Percentiles rank a stretch among this genome's conserved stretches.
These are phyloP conservation scores for Entelexis sorbosivorans DNA, from an alignment of 1,139 yeast species.

Conservation along the genomic window DNA sequence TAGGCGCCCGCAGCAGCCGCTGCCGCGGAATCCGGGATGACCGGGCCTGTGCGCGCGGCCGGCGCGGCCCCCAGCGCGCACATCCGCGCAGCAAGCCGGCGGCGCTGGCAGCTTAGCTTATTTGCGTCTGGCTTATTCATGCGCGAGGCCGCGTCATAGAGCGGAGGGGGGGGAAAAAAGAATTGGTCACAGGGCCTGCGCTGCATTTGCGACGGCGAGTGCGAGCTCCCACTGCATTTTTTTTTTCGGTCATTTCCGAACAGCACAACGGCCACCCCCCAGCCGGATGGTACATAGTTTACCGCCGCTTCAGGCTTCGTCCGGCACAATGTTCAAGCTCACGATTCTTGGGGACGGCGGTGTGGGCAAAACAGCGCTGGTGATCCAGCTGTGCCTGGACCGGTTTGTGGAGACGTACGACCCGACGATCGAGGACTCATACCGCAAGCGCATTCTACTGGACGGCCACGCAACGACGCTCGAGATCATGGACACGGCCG, in stretches of 20 bases:
- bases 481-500: slow-evolving; percentile 94
- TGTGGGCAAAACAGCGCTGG: slow-evolving; percentile 92
- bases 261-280: background rate
- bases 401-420: slow-evolving; percentile 94
- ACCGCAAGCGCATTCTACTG: slow-evolving; percentile 80
- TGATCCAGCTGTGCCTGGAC: slow-evolving; percentile 53
- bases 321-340: slow-evolving; percentile 46
- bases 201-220: background rate
- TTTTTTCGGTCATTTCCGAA: background rate
- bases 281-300: background rate
- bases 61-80: too few relatives aligned
- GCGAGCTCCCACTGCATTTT: background rate
- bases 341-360: slow-evolving; percentile 98
- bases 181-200: slow-evolving; percentile 2
- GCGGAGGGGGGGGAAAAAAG: background rate
- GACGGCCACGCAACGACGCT: slow-evolving; percentile 87
- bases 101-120: background rate
- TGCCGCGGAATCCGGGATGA: too few relatives aligned
- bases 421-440: slow-evolving; percentile 96
- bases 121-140: slow-evolving; percentile 1
- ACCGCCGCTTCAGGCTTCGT: background rate
- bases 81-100: too few relatives aligned
- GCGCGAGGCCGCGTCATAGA: background rate
- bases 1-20: too few relatives aligned
- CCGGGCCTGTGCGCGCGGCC: too few relatives aligned